A percentile compares a stretch with the other conserved stretches of the same genome.
phyloP scores from a whole-genome alignment of 768 basidiomycete genomes.

The Boletus coccyginus region DNA sequence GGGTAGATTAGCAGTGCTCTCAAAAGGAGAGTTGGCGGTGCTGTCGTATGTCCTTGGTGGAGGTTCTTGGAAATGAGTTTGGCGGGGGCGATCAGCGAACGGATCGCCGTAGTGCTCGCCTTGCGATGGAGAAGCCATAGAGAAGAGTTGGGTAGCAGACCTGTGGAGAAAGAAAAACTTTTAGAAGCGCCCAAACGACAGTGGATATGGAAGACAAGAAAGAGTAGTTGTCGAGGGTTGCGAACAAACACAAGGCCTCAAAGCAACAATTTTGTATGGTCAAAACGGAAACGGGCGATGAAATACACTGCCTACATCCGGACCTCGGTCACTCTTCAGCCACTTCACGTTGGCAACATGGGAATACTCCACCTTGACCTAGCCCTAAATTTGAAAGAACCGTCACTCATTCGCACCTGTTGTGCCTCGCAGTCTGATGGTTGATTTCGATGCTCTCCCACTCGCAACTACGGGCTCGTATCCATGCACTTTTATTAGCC shows the following conservation, averaged over 20 bases:
- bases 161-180: constrained; percentile 6
- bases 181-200: constrained; percentile 10
- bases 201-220: constrained; percentile 5
- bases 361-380: not conserved
- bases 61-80: constrained; percentile 58
- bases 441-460: not conserved
- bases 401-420: no score
- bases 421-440: not conserved
- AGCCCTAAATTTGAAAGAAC: not conserved
- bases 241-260: constrained; percentile 15
- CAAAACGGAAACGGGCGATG: constrained; percentile 31
- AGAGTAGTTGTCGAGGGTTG: constrained; percentile 20
- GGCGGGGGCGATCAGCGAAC: constrained; percentile 66
- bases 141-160: not conserved
- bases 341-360: constrained; percentile 6
- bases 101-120: constrained; percentile 54
- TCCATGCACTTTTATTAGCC: not conserved
- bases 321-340: constrained; percentile 31
- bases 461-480: not conserved
- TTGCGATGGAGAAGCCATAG: constrained; percentile 31
- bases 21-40: constrained; percentile 45
- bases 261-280: constrained; percentile 25
- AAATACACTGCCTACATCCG: constrained; percentile 23
- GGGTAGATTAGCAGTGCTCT: constrained; percentile 55
- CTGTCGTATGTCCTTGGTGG: constrained; percentile 44